These are phyloP conservation scores for Pythium phragmiticola DNA, from an alignment of 352 stramenopile genomes.

Conservation along the genomic window DNA sequence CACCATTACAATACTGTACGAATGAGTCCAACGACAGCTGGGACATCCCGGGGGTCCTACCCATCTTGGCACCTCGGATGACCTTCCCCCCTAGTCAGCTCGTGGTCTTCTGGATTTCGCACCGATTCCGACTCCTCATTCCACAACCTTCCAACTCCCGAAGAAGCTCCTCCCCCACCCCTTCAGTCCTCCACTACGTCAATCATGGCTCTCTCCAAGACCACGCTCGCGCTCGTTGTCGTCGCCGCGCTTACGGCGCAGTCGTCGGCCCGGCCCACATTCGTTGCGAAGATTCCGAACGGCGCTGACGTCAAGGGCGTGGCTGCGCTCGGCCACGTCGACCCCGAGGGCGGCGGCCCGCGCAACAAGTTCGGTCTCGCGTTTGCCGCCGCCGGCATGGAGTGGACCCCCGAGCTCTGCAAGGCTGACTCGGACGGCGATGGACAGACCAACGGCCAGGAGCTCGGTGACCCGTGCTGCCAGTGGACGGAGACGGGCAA, in stretches of 20 bases:
- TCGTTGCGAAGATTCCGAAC: constrained; percentile 14
- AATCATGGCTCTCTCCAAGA: neutral
- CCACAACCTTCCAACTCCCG: neutral
- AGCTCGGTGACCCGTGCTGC: constrained; percentile 29
- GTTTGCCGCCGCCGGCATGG: constrained; percentile 19
- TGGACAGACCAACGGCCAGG: constrained; percentile 48
- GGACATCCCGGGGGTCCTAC: neutral
- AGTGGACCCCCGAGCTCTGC: constrained; percentile 40
- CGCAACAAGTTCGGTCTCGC: constrained; percentile 33
- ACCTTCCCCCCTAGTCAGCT: no score
- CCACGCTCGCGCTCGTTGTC: neutral
- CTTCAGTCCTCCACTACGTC: neutral
- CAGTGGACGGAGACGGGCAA: constrained; percentile 20
- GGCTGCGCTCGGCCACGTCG: constrained; percentile 33
- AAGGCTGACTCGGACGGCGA: constrained; percentile 29
- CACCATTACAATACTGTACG: no score
- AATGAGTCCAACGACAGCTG: neutral
- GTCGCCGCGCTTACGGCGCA: neutral
- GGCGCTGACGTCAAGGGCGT: constrained; percentile 15
- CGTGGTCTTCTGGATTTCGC: neutral
- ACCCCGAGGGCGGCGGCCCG: constrained; percentile 24
- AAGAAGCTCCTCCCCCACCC: neutral
- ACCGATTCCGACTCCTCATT: constrained; percentile 2
- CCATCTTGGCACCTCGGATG: no score
- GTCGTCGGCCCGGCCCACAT: neutral